Evolutionary conservation across 257 asterid genomes (phyloP).

Genomic region (Jaltomata sinuosa): DNA sequence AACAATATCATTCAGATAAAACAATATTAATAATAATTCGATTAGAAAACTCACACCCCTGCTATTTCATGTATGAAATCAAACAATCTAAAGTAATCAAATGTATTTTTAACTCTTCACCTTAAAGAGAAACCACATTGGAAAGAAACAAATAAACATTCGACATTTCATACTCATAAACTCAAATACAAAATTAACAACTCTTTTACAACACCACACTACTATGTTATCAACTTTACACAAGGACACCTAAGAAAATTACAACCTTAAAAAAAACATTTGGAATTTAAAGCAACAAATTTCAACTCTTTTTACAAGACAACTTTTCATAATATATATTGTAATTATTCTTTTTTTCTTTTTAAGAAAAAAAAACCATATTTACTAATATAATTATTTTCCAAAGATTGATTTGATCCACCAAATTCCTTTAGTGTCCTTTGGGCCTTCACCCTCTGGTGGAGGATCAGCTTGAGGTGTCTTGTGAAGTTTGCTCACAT

Average conservation of each 20-base stretch:
- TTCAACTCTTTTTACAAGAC: neutral
- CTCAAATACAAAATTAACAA: neutral
- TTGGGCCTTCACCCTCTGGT: slow-evolving; percentile 28
- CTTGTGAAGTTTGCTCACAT: slow-evolving; percentile 60
- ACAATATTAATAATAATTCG: too few species aligned
- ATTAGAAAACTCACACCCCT: too few species aligned
- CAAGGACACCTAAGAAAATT: neutral
- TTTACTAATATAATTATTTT: slow-evolving; percentile 11
- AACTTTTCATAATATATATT: neutral
- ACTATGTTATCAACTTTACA: neutral
- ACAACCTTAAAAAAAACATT: neutral
- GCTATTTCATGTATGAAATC: too few species aligned
- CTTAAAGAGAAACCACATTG: too few species aligned
- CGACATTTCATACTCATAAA: neutral
- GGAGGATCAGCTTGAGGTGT: slow-evolving; percentile 64
- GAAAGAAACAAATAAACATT: neutral
- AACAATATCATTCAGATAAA: too few species aligned
- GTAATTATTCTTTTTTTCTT: neutral
- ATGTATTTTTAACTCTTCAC: too few species aligned
- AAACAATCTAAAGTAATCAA: too few species aligned
- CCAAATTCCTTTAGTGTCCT: slow-evolving; percentile 62
- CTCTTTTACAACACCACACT: neutral
- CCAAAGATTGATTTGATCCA: slow-evolving; percentile 84
- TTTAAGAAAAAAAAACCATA: neutral
- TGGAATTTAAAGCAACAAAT: neutral